Base-by-base conservation (phyloP, 164 flowering plant genomes). In the Paratinospora sagittata region DNA sequence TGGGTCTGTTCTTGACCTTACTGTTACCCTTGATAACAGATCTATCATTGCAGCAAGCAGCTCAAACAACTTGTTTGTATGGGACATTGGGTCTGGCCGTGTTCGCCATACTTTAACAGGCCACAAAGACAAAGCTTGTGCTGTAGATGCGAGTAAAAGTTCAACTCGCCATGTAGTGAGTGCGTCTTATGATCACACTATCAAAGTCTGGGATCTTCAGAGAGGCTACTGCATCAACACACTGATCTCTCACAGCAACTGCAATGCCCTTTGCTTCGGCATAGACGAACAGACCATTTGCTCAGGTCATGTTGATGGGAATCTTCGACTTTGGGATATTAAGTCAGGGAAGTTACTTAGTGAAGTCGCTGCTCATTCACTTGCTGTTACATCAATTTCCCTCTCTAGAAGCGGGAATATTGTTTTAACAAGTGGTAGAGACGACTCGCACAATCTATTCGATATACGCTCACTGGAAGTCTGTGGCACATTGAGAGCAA, bases 231-330 rank as follows among this genome's bases (percentile, higher is more conserved):
- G 97, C 79, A 77, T 64, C 64, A 90, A 85, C 80, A 96, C 99
- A 14, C 82, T 96, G 24, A 82, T 93, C 27, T 91, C 82, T 41
- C 84, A 72, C 72, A 93, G 95, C 82, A 91, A 96, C 66, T 96
- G 98, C 82, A 96, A 93, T 81, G 82, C 98, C 62, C 78, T 93
- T 74, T 86, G 90, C 80, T 89, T 92, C 73, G 84, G 96, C 78
- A 77, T 72, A 68, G 99, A 96, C 84, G 98, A 95, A 30, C 87
- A 75, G 74, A 93, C 93, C 16, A 81, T 96, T 16, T 91, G 84
- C 72, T 92, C 98, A 0, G 99, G 99, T 63, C 99, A 96, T 74
- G 86, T 88, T 49, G 98, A 96, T 84, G 98, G 98, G 72, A 87
- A 86, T 75, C 88, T 96, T 68, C 87, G 98, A 11, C 47, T 93